Evolutionary conservation across 352 stramenopile genomes (phyloP), one percentile per base, ranked within the genome.

Genomic region (Pythium vanterpoolii): DNA sequence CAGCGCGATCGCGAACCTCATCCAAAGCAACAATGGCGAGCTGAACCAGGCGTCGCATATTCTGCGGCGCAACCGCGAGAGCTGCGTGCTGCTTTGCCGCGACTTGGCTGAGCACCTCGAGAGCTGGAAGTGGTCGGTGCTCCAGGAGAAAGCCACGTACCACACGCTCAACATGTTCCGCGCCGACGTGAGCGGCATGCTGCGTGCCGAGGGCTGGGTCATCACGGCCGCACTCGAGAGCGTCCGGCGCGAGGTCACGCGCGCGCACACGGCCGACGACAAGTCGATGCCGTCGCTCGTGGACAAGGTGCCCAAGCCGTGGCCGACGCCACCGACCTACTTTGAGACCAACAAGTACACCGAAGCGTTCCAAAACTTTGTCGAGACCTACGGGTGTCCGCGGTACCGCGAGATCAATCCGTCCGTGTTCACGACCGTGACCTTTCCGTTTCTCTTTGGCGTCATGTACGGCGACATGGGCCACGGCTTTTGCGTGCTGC

Each of bases 401-500:
- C 85, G 96, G 26, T 99, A 99, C 87, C 91, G 95, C 50, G 97
- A 99, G 79, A 93, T 97, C 63, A 99, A 99, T 68, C 97, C 97
- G 34, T 98, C 97, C 16, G 81, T 99, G 39, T 99, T 99, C 72
- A 99, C 97, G 23, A 93, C 96, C 13, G 95, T 98, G n/a, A 99
- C 96, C 42, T 99, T 99, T 76, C 97, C 97, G 52, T 99, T 99
- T 75, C 79, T 99, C 19, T 99, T 99, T 67, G 97, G 97, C 57
- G 96, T 99, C 68, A 99, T 99, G 97, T 99, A 99, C 73, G 97
- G 97, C 58, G 97, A 99, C 79, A 98, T 99, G 43, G 97, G 97
- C 18, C 97, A 99, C 69, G 96, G 96, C 28, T 77, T 96, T 19
- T 98, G 97, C 69, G 79, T 99, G 23, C 86, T 98, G 63, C 77